Base-by-base conservation (phyloP, 2,329 filamentous ascomycete genomes). In the Colletotrichum godetiae region DNA sequence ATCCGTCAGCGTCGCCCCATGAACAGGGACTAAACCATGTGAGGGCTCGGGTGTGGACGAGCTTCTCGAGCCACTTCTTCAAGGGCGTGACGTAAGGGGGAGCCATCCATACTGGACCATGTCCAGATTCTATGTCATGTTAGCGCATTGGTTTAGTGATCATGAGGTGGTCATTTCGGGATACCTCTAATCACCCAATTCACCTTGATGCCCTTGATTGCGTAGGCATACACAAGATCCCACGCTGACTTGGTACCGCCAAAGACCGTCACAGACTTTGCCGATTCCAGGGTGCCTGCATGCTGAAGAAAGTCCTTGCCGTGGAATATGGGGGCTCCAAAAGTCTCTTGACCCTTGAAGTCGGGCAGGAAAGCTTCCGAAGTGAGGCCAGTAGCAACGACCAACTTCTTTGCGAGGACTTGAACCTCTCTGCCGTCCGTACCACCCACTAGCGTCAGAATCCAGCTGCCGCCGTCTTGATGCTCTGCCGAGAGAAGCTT, bases 21-120 rank as follows among this genome's bases (percentile, higher is more conserved):
- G 93, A 87, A 78, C 93, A 95, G 0, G 94, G 93, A 64, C 89
- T 92, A 81, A 95, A 91, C 91, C 92, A 95, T 2, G 90, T 93
- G 66, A 95, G 82, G 75, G 93, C 86, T 0, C 93, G 90, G 0
- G 89, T 92, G 37, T 87, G 88, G 4, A 92, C 87, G 5, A 95
- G 86, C 76, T 92, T 90, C 80, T 95, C 92, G 0, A 94, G 82
- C 87, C 89, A 91, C 71, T 87, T 88, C 79, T 92, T 92, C n/a
- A 93, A 78, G 0, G 92, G 91, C 1, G 92, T 93, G 19, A 94
- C 91, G 68, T 90, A 90, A 1, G 88, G 81, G 1, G 89, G 88
- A 0, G 88, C 81, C 80, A 93, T 85, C 86, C 85, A 93, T 0
- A 85, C 83, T 0, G 91, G 90, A 0, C 91, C 91, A 71, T 89